These are phyloP conservation scores for Yarrowia divulgata DNA, from an alignment of 805 yeast genomes.

Conservation along the genomic window DNA sequence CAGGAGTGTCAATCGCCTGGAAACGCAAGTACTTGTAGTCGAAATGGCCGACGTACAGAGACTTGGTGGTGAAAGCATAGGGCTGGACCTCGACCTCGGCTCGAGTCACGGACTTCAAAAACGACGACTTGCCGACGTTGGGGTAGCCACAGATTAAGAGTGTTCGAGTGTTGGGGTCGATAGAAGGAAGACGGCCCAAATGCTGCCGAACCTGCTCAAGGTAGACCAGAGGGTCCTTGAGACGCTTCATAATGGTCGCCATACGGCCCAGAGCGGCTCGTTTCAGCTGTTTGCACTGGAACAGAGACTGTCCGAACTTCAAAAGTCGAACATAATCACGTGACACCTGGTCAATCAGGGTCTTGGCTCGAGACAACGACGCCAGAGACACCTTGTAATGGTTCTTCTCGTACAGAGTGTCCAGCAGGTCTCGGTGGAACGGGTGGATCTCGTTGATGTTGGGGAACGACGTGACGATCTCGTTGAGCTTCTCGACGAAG, in stretches of 20 bases:
- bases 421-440: constrained; percentile 97
- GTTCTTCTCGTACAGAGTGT: constrained; percentile 95
- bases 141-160: constrained; percentile 98
- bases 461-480: constrained; percentile 87
- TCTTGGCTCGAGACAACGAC: constrained; percentile 90
- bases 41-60: constrained; percentile 96
- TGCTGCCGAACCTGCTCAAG: constrained; percentile 99
- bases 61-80: constrained; percentile 98
- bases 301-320: constrained; percentile 96
- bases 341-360: constrained; percentile 92
- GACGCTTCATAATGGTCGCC: constrained; percentile 96
- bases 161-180: constrained; percentile 98
- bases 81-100: constrained; percentile 99
- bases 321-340: constrained; percentile 93
- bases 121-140: constrained; percentile 97
- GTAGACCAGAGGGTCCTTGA: constrained; percentile 91
- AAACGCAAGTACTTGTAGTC: constrained; percentile 97
- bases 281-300: constrained; percentile 98
- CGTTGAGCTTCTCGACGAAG: constrained; percentile 89
- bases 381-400: constrained; percentile 97
- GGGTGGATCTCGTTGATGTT: constrained; percentile 98
- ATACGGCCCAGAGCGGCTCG: constrained; percentile 99
- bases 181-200: constrained; percentile 95
- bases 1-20: constrained; percentile 99
- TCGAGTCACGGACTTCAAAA: constrained; percentile 89